Base-by-base conservation (phyloP, 192 early-diverging fungal genomes). In the Linnemannia hyalina region DNA sequence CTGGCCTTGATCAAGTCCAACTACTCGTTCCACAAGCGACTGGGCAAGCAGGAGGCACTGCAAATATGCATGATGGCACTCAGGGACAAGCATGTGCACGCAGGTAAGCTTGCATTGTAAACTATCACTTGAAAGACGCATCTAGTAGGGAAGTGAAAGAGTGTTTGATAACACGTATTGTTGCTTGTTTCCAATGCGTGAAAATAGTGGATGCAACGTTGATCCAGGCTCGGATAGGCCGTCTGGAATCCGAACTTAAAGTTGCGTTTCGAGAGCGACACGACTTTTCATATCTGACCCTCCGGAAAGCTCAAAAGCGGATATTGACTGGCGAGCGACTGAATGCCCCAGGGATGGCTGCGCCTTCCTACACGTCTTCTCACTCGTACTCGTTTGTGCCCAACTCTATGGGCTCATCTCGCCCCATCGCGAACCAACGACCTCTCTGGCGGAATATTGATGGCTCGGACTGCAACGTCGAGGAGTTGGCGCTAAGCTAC, bases 391-490 rank as follows among this genome's bases (percentile, higher is more conserved):
- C 81, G 4, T 85, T 80, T 41, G 68, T 83, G 6, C 83, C 80
- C 26, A 71, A 68, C 41, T 75, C 80, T 10, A 70, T 63, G 81
- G 86, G 70, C 18, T n/a, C 76, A 23, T 73, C 41, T 16, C 79
- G 73, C 42, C 77, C 75, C 2, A 78, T 78, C 8, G 76, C 80
- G 0, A 54, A 74, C 5, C 84, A 86, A 40, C 70, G 84, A 23
- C 84, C 91, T 3, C 70, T 88, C 0, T 93, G 90, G 84, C 44
- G 91, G 46, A 82, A 80, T 36, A 83, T 89, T 55, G 81, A 91
- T 71, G 95, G 94, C 0, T 91, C 92, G n/a, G 92, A 91, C 40
- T 93, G 92, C 71, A 88, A 89, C 29, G 95, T 95, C 4, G 95
- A 95, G 81, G 80, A 89, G 38, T 73, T 94, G 41, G 93, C 93